A percentile compares a stretch with the other conserved stretches of the same genome.
Evolutionary conservation across 2,329 filamentous ascomycete genomes (phyloP).

Genomic region (Epicoccum nigrum): DNA sequence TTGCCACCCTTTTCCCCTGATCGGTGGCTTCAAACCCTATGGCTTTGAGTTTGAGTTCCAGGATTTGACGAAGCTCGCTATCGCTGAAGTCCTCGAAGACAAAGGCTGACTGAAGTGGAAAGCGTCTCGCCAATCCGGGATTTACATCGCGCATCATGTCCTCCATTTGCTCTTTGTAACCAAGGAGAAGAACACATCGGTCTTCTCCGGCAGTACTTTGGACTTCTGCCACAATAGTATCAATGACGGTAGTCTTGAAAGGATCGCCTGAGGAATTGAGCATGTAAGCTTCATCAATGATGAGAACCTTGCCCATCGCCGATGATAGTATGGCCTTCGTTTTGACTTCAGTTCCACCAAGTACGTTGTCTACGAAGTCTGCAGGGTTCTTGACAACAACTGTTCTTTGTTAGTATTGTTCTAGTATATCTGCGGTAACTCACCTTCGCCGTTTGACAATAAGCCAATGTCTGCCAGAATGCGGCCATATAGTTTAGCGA

Average conservation of each 20-base stretch:
- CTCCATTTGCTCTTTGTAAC: slow-evolving; percentile 73
- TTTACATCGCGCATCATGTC: slow-evolving; percentile 77
- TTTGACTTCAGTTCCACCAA: slow-evolving; percentile 72
- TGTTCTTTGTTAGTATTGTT: slow-evolving; percentile 32
- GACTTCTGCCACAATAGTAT: slow-evolving; percentile 76
- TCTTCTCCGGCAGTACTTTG: slow-evolving; percentile 74
- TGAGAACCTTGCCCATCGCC: slow-evolving; percentile 73
- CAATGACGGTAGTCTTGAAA: slow-evolving; percentile 70
- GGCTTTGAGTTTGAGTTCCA: slow-evolving; percentile 67
- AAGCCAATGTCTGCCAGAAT: slow-evolving; percentile 72
- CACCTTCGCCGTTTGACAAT: slow-evolving; percentile 71
- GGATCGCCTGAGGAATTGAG: slow-evolving; percentile 55
- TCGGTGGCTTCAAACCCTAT: slow-evolving; percentile 61
- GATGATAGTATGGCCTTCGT: slow-evolving; percentile 74
- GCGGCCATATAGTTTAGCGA: slow-evolving; percentile 73
- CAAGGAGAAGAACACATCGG: slow-evolving; percentile 72
- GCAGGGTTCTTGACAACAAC: slow-evolving; percentile 74
- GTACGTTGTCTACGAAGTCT: slow-evolving; percentile 69
- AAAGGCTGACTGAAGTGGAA: slow-evolving; percentile 69
- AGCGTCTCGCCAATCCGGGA: slow-evolving; percentile 70
- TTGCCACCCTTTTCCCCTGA: slow-evolving; percentile 57
- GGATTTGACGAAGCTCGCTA: slow-evolving; percentile 62
- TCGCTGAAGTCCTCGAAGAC: slow-evolving; percentile 71
- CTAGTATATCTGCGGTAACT: slow-evolving; percentile 15
- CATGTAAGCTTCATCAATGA: slow-evolving; percentile 82